phyloP scores from a whole-genome alignment of 768 basidiomycete genomes.

The Asterophora lycoperdoides region DNA sequence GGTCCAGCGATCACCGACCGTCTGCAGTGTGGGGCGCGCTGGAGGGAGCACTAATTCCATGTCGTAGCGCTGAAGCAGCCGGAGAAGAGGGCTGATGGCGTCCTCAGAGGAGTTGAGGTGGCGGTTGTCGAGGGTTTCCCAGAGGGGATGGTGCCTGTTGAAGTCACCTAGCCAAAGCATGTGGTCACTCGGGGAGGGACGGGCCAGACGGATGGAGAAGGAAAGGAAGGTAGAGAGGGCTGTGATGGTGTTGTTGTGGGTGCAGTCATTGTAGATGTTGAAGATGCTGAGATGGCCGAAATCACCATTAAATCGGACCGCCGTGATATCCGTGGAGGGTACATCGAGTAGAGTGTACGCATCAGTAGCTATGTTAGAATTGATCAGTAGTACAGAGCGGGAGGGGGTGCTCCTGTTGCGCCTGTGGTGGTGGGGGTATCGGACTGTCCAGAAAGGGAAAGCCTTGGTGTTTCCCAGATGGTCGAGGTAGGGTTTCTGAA shows the following conservation, averaged over 20 bases:
- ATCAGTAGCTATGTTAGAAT: conserved; percentile 10
- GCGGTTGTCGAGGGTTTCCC: no score
- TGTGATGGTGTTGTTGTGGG: conserved; percentile 5
- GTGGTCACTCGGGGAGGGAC: no score
- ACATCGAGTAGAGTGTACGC: neutral
- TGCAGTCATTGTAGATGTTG: conserved; percentile 7
- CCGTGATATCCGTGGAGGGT: conserved; percentile 3
- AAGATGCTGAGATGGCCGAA: neutral
- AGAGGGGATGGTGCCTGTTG: no score
- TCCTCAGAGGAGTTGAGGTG: no score
- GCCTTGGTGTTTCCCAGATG: conserved; percentile 10
- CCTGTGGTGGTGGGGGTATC: neutral
- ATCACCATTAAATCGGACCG: neutral
- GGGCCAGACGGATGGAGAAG: neutral
- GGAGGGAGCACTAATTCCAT: no score
- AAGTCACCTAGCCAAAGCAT: no score
- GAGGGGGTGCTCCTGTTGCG: neutral
- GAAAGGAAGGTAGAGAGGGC: neutral
- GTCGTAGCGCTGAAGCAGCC: no score
- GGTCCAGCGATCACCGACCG: no score
- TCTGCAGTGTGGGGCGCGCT: no score
- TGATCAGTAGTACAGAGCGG: conserved; percentile 7
- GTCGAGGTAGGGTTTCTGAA: conserved; percentile 31
- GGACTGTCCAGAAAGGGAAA: conserved; percentile 2
- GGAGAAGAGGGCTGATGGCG: no score